Evolutionary conservation across 2,329 filamentous ascomycete species (phyloP), one percentile per base, ranked within the genome.

Genomic region (Penicillium sp.): DNA sequence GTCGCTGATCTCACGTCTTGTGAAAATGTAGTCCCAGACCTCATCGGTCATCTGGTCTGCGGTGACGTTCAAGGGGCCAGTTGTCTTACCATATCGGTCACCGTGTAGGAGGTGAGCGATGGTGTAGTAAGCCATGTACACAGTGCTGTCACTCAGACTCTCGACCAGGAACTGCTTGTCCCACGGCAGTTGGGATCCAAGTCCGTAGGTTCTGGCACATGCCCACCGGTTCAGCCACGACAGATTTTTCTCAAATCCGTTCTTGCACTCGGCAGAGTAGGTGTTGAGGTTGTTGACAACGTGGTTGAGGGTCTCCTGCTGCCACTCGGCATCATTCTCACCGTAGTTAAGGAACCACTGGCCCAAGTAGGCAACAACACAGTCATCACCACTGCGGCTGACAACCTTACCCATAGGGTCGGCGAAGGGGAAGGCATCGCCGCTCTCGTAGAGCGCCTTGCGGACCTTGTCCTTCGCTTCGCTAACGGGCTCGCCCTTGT

Each of bases 271-370:
- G 28, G 76, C 69, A n/a, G 79, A 82, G 74, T 88, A 97, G 7
- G 88, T 88, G 71, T 96, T 88, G 54, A 96, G 75, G 49, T 78
- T 80, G 64, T 84, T 83, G 46, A 81, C 80, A 39, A 95, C 83
- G 66, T 87, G 85, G 58, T 85, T 79, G 46, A 91, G 76, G 12
- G 87, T 89, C 36, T 80, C 77, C 55, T 87, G 75, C 65, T 88
- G 88, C 93, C 93, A 97, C 41, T 85, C 80, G 36, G 75, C 73
- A 60, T 85, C 82, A 54, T 89, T 88, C 72, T 91, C 88, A 54
- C 93, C 93, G 65, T 99, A 99, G 73, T 96, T 92, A 62, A 99
- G 77, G 74, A 95, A 99, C 91, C 93, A 99, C 73, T 99, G 93
- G 62, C 96, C 92, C 65, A 97, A 84, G 58, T 92, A 84, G 27